A percentile compares a stretch with the other conserved stretches of the same genome.
These are phyloP conservation scores for Kodamaea lidongshanica DNA, from an alignment of 805 yeast genomes.

Conservation along the genomic window DNA sequence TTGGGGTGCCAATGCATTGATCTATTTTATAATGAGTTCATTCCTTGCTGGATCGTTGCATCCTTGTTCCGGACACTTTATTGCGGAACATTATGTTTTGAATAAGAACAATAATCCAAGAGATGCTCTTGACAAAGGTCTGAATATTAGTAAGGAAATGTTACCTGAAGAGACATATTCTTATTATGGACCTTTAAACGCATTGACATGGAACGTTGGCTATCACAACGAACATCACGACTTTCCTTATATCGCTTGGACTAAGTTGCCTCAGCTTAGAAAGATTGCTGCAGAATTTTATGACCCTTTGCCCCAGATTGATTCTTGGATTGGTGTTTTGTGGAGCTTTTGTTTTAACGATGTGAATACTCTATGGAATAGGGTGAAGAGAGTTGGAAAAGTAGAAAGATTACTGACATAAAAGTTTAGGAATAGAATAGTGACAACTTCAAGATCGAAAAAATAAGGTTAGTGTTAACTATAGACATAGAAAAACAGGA, in stretches of 20 bases:
- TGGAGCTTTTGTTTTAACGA: conserved; percentile 65
- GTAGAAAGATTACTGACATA: conserved; percentile 31
- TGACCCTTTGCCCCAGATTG: conserved; percentile 68
- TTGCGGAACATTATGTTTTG: conserved; percentile 87
- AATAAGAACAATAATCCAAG: conserved; percentile 45
- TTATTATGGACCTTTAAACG: conserved; percentile 75
- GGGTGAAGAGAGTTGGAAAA: conserved; percentile 64
- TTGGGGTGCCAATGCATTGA: conserved; percentile 61
- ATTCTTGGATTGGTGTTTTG: conserved; percentile 74
- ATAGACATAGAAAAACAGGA: too few relatives aligned
- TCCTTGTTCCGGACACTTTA: conserved; percentile 93
- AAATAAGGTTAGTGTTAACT: too few relatives aligned
- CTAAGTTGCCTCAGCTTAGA: conserved; percentile 59
- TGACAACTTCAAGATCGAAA: conserved; percentile 6
- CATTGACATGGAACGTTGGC: conserved; percentile 87
- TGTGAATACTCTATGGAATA: conserved; percentile 65
- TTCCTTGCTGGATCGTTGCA: conserved; percentile 88
- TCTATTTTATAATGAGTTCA: conserved; percentile 67
- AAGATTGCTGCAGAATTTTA: conserved; percentile 74
- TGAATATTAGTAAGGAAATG: conserved; percentile 24
- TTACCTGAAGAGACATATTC: conserved; percentile 77
- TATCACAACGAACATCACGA: conserved; percentile 94
- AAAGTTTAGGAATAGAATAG: conserved; percentile 13
- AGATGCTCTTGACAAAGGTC: conserved; percentile 15
- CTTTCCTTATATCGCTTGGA: conserved; percentile 92